phyloP scores from a whole-genome alignment of 352 stramenopile species.

The Stramenopiles sp. region DNA sequence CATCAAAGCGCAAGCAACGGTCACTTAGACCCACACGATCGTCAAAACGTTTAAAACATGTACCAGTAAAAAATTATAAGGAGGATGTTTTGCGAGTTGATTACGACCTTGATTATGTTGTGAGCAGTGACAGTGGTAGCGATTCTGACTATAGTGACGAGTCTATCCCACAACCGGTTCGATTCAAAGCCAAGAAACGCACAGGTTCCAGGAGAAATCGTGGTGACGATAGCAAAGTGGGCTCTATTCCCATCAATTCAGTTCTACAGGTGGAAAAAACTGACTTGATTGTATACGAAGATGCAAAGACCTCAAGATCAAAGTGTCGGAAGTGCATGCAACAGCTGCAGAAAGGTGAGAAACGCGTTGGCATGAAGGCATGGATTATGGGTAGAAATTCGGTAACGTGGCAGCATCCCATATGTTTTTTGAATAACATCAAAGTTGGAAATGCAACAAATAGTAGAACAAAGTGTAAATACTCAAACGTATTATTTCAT shows the following conservation, averaged over 20 bases:
- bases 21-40: not conserved
- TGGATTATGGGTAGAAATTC: slow-evolving; percentile 12
- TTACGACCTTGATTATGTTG: not conserved
- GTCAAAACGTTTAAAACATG: slow-evolving; percentile 3
- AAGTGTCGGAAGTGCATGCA: not conserved
- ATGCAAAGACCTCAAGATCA: not conserved
- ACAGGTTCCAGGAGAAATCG: not conserved
- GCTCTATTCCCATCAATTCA: not conserved
- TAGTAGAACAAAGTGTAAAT: not conserved
- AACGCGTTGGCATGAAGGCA: not conserved
- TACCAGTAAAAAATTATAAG: not conserved
- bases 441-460: not conserved
- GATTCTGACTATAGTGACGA: slow-evolving; percentile 10
- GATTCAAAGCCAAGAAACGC: not conserved
- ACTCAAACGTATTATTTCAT: not conserved
- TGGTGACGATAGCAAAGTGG: not conserved
- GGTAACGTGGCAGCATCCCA: not conserved
- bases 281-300: not conserved
- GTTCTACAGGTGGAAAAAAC: not conserved
- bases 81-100: not conserved
- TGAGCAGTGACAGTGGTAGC: not conserved
- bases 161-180: not conserved
- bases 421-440: slow-evolving; percentile 3
- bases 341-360: not conserved
- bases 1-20: not conserved